These are phyloP conservation scores for Orychophragmus violaceus DNA, from an alignment of 345 rosid genomes.

Conservation along the genomic window DNA sequence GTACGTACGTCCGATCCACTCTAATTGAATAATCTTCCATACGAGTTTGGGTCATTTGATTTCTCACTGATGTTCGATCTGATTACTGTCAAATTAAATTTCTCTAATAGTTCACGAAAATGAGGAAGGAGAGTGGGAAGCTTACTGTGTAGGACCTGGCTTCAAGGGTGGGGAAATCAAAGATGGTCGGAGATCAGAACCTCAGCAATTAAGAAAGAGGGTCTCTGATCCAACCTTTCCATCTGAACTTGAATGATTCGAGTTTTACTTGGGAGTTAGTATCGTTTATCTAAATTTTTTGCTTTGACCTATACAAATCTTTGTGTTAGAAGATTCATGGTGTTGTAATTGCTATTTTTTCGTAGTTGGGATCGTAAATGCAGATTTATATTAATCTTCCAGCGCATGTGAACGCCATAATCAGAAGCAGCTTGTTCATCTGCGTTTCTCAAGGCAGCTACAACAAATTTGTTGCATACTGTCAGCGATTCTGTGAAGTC, in stretches of 20 bases:
- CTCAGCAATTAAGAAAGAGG: conserved; percentile 67
- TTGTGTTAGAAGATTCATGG: background rate
- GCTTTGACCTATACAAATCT: conserved; percentile 6
- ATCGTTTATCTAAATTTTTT: too few relatives aligned
- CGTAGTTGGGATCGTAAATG: background rate
- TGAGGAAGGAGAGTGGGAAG: conserved; percentile 93
- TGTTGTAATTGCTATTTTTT: background rate
- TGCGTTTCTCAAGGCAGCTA: conserved; percentile 91
- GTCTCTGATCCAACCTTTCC: conserved; percentile 54
- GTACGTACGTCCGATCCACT: conserved; percentile 41
- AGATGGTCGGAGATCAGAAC: conserved; percentile 70
- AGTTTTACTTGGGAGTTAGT: conserved; percentile 79
- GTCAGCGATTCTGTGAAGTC: conserved; percentile 92
- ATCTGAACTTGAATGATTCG: conserved; percentile 60
- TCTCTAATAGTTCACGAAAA: conserved; percentile 57
- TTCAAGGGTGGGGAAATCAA: conserved; percentile 77
- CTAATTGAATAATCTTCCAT: background rate
- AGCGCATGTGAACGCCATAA: conserved; percentile 72
- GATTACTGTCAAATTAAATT: background rate
- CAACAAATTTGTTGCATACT: conserved; percentile 87
- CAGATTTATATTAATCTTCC: conserved; percentile 86
- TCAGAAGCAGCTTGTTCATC: conserved; percentile 71
- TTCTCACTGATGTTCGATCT: background rate
- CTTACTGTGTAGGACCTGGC: conserved; percentile 75
- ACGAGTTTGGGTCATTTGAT: background rate